phyloP scores from a whole-genome alignment of 192 early-diverging fungal genomes.

The Fimicolochytrium jonesii region DNA sequence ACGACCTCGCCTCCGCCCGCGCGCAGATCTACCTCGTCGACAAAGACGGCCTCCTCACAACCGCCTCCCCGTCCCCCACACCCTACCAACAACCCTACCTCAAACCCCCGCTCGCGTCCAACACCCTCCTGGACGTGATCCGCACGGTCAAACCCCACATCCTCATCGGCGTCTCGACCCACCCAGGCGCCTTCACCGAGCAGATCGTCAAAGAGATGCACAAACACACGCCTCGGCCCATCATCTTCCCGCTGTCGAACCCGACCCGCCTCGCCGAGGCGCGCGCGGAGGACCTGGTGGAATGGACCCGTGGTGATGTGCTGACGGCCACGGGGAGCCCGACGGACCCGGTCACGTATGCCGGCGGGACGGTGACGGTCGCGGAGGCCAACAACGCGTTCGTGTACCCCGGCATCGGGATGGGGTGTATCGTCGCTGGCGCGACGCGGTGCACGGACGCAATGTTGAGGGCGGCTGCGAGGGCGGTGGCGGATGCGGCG shows the following conservation, averaged over 20 bases:
- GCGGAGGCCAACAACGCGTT: slow-evolving; percentile 96
- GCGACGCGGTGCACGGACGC: slow-evolving; percentile 66
- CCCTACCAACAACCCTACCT: slow-evolving; percentile 31
- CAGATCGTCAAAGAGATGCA: slow-evolving; percentile 72
- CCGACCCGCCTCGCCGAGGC: slow-evolving; percentile 86
- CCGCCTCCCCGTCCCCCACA: slow-evolving; percentile 69
- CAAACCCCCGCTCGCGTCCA: slow-evolving; percentile 69
- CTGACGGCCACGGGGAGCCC: slow-evolving; percentile 93
- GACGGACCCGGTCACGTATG: slow-evolving; percentile 56
- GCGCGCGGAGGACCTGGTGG: slow-evolving; percentile 85
- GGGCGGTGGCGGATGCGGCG: slow-evolving; percentile 69
- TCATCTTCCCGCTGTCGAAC: slow-evolving; percentile 87
- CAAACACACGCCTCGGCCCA: slow-evolving; percentile 68
- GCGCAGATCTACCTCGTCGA: slow-evolving; percentile 79
- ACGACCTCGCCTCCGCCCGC: slow-evolving; percentile 58
- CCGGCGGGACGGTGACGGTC: slow-evolving; percentile 4
- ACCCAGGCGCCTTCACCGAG: slow-evolving; percentile 72
- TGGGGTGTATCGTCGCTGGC: slow-evolving; percentile 76
- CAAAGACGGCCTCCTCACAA: slow-evolving; percentile 82
- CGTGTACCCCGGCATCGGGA: slow-evolving; percentile 93
- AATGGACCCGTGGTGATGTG: slow-evolving; percentile 71
- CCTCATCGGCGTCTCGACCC: slow-evolving; percentile 83
- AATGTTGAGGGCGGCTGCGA: slow-evolving; percentile 75
- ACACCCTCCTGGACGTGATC: slow-evolving; percentile 66
- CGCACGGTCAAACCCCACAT: slow-evolving; percentile 86